Percentiles rank a stretch among this genome's conserved stretches.
Evolutionary conservation across 1,284 basidiomycete genomes (phyloP).

Genomic region (Omphalotus olearius): DNA sequence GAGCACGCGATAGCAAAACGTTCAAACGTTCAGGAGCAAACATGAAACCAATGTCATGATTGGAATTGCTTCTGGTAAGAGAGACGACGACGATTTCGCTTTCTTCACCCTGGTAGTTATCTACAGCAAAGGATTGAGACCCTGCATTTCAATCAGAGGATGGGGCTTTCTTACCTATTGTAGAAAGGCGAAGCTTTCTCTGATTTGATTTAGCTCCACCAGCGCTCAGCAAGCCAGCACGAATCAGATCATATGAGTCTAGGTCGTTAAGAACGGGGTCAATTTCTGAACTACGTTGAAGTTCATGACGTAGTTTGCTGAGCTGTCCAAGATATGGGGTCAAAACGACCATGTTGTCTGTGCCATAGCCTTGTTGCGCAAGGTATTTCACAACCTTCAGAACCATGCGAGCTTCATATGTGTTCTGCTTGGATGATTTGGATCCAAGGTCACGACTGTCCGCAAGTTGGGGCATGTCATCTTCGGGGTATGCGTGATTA

Average conservation of each 20-base stretch:
- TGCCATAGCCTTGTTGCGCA: slow-evolving; percentile 62
- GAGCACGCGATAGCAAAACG: slow-evolving; percentile 61
- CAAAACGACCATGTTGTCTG: slow-evolving; percentile 51
- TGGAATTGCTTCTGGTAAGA: slow-evolving; percentile 52
- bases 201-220: slow-evolving; percentile 32
- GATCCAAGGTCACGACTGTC: slow-evolving; percentile 43
- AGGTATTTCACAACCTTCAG: slow-evolving; percentile 61
- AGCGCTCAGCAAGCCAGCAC: slow-evolving; percentile 44
- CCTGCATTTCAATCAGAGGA: neutral
- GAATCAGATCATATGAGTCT: slow-evolving; percentile 52
- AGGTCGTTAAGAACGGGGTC: slow-evolving; percentile 62
- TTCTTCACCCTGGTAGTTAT: slow-evolving; percentile 69
- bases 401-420: slow-evolving; percentile 55
- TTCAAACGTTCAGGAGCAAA: slow-evolving; percentile 60
- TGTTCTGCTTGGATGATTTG: slow-evolving; percentile 57
- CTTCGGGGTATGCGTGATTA: slow-evolving; percentile 53
- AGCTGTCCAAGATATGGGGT: slow-evolving; percentile 69
- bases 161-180: slow-evolving; percentile 43
- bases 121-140: slow-evolving; percentile 25
- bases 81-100: slow-evolving; percentile 61
- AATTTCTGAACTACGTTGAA: slow-evolving; percentile 34
- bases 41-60: slow-evolving; percentile 64
- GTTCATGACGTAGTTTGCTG: slow-evolving; percentile 37
- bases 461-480: slow-evolving; percentile 33
- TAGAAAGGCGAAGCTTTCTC: slow-evolving; percentile 45